phyloP scores from a whole-genome alignment of 2,329 filamentous ascomycete species.

The Trichoderma atroviride region DNA sequence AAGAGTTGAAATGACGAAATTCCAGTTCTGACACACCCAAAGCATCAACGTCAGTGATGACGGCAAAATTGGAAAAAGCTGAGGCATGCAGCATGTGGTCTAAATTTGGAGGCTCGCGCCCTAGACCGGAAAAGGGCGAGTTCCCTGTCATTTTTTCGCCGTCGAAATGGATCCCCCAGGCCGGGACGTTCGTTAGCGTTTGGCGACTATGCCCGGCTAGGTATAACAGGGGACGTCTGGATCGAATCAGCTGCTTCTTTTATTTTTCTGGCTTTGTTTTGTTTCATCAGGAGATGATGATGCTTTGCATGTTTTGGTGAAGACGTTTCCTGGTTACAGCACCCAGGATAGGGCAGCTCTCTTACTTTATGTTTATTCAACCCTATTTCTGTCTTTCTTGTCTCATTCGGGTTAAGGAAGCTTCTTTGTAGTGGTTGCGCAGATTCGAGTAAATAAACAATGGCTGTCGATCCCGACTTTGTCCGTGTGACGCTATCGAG shows the following conservation, averaged over 20 bases:
- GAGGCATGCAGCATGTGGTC: constrained; percentile 21
- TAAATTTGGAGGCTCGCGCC: constrained; percentile 20
- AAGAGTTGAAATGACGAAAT: constrained; percentile 1
- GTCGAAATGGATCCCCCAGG: constrained; percentile 7
- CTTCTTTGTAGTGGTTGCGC: not conserved
- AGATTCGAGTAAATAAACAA: constrained; percentile 4
- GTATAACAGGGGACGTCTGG: not conserved
- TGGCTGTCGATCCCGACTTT: constrained; percentile 8
- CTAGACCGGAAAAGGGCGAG: constrained; percentile 10
- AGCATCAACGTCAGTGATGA: constrained; percentile 1
- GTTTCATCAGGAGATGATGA: constrained; percentile 17
- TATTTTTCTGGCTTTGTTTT: constrained; percentile 11
- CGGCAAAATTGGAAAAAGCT: not conserved
- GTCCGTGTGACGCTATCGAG: not conserved
- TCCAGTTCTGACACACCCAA: not conserved
- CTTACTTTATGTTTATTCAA: not conserved
- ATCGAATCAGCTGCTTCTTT: not conserved
- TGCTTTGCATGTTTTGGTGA: not conserved
- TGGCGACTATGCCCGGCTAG: not conserved
- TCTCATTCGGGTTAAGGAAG: not conserved
- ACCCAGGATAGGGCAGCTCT: not conserved
- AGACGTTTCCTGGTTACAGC: not conserved
- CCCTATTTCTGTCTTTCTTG: not conserved
- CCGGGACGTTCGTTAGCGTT: constrained; percentile 12
- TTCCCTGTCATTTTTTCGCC: not conserved